Conservation (phyloP, 139 green algal species). For the Deuterostichococcus epilithicus region DNA sequence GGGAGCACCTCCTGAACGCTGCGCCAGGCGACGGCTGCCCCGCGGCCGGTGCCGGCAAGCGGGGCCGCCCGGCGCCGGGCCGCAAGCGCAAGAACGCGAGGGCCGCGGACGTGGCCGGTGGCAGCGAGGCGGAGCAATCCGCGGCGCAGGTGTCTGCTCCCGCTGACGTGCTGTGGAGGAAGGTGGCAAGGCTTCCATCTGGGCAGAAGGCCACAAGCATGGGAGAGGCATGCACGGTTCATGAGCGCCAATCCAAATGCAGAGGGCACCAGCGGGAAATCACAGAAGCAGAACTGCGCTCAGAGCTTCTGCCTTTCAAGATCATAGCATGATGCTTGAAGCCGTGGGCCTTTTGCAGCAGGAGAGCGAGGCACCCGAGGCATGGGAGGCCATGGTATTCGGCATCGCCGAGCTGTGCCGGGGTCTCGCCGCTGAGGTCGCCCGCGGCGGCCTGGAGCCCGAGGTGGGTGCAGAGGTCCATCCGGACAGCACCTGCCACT, state of each 20-base stretch:
- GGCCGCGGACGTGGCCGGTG: neutral
- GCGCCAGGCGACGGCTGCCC: neutral
- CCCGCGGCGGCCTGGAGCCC: slow-evolving; percentile 17
- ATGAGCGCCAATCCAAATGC: too few species aligned
- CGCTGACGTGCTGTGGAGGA: too few species aligned
- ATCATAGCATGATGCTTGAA: neutral
- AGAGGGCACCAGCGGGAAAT: too few species aligned
- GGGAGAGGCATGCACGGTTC: too few species aligned
- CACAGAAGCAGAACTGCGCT: too few species aligned
- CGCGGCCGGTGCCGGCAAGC: neutral
- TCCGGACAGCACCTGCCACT: too few species aligned
- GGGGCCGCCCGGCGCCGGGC: neutral
- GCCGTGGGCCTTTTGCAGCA: neutral
- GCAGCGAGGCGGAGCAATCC: slow-evolving; percentile 18
- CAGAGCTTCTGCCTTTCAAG: too few species aligned
- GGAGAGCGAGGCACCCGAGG: slow-evolving; percentile 41
- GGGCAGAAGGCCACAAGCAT: too few species aligned
- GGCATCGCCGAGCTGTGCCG: slow-evolving; percentile 46
- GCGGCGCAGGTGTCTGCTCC: neutral
- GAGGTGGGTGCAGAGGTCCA: too few species aligned
- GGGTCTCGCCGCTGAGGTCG: slow-evolving; percentile 42
- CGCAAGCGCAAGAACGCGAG: slow-evolving; percentile 25
- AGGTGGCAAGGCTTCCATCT: too few species aligned
- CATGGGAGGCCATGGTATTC: slow-evolving; percentile 45
- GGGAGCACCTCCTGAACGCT: slow-evolving; percentile 44